phyloP scores from a whole-genome alignment of 306 rosid species.

The Inga leiocalycina region DNA sequence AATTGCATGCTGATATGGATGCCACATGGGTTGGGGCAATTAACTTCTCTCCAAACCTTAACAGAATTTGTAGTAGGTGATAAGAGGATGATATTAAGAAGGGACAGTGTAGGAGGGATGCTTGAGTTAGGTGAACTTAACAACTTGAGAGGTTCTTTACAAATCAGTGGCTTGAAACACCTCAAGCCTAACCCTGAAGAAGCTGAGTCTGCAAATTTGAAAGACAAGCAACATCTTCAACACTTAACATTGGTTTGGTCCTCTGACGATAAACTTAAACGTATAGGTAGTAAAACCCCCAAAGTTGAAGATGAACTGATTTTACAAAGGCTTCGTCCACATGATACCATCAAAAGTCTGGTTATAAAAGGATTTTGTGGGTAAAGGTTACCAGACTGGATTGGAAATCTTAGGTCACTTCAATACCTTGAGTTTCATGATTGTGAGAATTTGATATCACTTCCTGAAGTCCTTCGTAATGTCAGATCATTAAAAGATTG shows the following conservation, averaged over 20 bases:
- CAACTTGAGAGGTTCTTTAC: background rate
- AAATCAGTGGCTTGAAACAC: background rate
- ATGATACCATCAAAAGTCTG: background rate
- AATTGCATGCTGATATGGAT: background rate
- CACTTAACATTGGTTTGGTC: background rate
- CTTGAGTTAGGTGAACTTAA: background rate
- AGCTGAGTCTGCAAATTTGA: background rate
- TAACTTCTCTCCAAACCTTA: background rate
- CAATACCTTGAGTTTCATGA: background rate
- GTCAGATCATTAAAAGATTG: background rate
- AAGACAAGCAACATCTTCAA: background rate
- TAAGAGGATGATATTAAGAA: background rate
- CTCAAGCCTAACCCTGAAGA: background rate
- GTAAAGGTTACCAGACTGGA: constrained; percentile 2
- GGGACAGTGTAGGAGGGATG: background rate
- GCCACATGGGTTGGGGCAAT: background rate
- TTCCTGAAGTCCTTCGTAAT: background rate
- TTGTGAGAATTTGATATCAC: background rate
- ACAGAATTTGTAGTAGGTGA: background rate
- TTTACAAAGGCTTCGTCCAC: background rate
- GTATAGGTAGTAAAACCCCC: background rate
- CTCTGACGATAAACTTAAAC: background rate
- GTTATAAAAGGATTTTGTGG: background rate
- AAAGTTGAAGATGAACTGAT: background rate
- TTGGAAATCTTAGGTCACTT: background rate